Evolutionary conservation across 2,329 filamentous ascomycete genomes (phyloP).

Genomic region (Claviceps quebecensis): DNA sequence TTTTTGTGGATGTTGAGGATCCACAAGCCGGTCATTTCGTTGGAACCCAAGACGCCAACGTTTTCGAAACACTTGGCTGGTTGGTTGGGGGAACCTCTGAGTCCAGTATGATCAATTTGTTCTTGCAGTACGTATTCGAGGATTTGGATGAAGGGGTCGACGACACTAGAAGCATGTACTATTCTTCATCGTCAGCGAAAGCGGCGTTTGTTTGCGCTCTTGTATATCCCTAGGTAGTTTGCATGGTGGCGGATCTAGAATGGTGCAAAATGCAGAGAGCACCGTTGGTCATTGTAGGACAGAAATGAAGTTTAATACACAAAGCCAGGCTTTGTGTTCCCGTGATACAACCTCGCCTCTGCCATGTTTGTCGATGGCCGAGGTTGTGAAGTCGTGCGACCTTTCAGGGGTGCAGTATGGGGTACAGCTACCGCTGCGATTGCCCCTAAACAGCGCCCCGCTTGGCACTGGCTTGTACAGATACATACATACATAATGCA

Average conservation of each 20-base stretch:
- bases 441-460: not conserved
- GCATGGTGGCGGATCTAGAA: not conserved
- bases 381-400: too few species aligned
- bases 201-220: not conserved
- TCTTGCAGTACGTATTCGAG: not conserved
- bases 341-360: too few species aligned
- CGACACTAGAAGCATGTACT: not conserved
- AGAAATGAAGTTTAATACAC: not conserved
- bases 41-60: conserved; percentile 22
- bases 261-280: not conserved
- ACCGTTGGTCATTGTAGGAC: not conserved
- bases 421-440: not conserved
- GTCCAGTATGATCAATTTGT: not conserved
- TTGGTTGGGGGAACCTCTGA: not conserved
- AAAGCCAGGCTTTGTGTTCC: not conserved
- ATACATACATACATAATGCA: not conserved
- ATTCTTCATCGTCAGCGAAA: not conserved
- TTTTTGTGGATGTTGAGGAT: conserved; percentile 49
- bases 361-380: too few species aligned
- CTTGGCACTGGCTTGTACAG: not conserved
- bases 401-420: not conserved
- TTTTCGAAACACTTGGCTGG: conserved; percentile 19
- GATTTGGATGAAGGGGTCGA: not conserved
- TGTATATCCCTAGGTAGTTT: not conserved
- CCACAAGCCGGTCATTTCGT: conserved; percentile 43